A percentile compares a stretch with the other conserved stretches of the same genome.
Conservation (phyloP, 495 filamentous ascomycete genomes). For the Xylaria intraflava region DNA sequence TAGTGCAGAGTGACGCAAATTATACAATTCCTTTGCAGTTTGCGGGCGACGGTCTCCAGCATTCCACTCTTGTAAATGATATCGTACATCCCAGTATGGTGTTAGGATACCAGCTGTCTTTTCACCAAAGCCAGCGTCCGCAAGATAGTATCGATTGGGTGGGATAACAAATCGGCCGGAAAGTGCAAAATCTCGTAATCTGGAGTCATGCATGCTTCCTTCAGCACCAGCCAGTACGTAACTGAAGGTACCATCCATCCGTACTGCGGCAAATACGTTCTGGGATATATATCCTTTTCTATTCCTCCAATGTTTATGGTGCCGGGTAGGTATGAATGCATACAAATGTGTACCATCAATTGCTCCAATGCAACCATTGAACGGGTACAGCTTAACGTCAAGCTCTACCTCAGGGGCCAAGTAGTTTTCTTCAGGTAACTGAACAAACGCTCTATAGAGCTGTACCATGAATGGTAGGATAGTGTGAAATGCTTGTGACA, state of each 20-base stretch:
- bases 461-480: no score
- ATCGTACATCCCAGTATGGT: not conserved
- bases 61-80: not conserved
- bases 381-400: no score
- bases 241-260: not conserved
- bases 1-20: not conserved
- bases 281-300: not conserved
- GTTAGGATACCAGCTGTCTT: not conserved
- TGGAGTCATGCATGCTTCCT: not conserved
- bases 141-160: not conserved
- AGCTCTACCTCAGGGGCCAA: no score
- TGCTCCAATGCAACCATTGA: not conserved
- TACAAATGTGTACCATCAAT: not conserved
- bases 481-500: no score
- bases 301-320: not conserved
- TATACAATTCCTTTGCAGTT: not conserved
- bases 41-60: not conserved
- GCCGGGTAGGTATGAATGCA: not conserved
- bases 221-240: not conserved
- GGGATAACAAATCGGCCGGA: no score
- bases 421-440: no score
- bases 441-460: no score
- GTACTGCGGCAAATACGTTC: not conserved
- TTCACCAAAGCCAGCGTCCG: not conserved
- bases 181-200: not conserved